Evolutionary conservation across 805 yeast genomes (phyloP), one percentile per base, ranked within the genome.

Genomic region (Saccharomycopsis sp.): DNA sequence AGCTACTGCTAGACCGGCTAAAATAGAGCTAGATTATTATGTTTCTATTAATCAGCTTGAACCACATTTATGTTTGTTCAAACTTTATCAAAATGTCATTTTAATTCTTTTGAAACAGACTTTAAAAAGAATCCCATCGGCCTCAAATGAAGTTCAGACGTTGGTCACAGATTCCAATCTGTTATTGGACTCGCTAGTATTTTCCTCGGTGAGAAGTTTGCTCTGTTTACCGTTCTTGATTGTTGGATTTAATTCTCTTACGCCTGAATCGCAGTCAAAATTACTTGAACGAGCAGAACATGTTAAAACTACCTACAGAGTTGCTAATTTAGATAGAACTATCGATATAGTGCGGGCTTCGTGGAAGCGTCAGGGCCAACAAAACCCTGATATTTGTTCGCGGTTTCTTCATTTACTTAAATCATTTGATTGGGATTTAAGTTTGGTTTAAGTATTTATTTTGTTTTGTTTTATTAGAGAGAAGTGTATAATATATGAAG

Each of bases 161-260:
- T 47, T 59, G 20, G 22, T 57, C 8, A 17, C 51, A 5, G 50
- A 53, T 22, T 25, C 51, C 38, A 42, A 44, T 19, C 42, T 25
- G 14, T 23, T 56, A 5, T 3, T 59, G 3, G 58, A 56, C 2
- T 20, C 49, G 19, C 52, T 59, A 19, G 19, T 59, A 3, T 29
- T 3, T 3, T 42, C 58, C 2, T 49, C 59, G 3, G 62, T 54
- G 9, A 59, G 54, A 42, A 35, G 59, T 2, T 7, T 56, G n/a
- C 42, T 59, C 8, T 59, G 62, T 47, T 47, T 59, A 12, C 60
- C 59, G 23, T 23, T 59, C 15, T 55, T 56, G 3, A 44, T 59
- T 15, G 22, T 54, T 14, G 62, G 62, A 2, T 34, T 59, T 24
- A 59, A 59, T 29, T 53, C 57, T 2, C 34, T 51, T n/a, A 47